These are phyloP conservation scores for Chloranthus sessilifolius DNA, from an alignment of 164 flowering plant species.

Conservation along the genomic window DNA sequence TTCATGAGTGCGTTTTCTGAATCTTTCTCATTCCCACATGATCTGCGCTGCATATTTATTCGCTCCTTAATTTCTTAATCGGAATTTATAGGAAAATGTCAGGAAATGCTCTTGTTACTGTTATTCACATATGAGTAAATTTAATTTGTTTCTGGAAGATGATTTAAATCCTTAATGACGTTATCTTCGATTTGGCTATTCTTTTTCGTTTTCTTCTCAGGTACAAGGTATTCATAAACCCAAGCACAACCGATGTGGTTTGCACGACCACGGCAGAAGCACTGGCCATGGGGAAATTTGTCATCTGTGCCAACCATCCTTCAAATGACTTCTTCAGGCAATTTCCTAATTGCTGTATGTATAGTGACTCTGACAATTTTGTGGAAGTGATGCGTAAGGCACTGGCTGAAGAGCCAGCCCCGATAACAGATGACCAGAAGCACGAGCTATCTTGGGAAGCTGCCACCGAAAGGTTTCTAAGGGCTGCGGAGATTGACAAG, in stretches of 20 bases:
- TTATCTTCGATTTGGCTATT: too few relatives aligned
- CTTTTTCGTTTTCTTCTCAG: constrained; percentile 26
- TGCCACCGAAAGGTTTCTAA: constrained; percentile 74
- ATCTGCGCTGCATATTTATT: too few relatives aligned
- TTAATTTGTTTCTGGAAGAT: too few relatives aligned
- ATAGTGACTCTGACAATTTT: constrained; percentile 44
- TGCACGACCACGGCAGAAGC: constrained; percentile 99
- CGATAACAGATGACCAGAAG: constrained; percentile 49
- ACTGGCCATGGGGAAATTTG: constrained; percentile 91
- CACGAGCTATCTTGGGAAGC: constrained; percentile 92
- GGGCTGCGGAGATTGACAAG: constrained; percentile 44
- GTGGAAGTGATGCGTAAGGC: constrained; percentile 47
- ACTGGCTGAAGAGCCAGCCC: constrained; percentile 51
- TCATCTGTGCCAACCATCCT: constrained; percentile 82
- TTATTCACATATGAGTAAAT: too few relatives aligned
- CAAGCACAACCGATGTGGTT: constrained; percentile 96
- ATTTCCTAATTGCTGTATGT: constrained; percentile 72
- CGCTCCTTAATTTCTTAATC: too few relatives aligned
- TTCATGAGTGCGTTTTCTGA: constrained; percentile 75
- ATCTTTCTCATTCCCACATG: neutral
- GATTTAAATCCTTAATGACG: too few relatives aligned
- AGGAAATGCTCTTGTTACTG: too few relatives aligned
- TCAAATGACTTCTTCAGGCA: constrained; percentile 97
- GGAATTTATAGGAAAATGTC: too few relatives aligned
- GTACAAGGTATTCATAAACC: constrained; percentile 85